phyloP scores from a whole-genome alignment of 768 basidiomycete species.

The Fomitopsis pulvina region DNA sequence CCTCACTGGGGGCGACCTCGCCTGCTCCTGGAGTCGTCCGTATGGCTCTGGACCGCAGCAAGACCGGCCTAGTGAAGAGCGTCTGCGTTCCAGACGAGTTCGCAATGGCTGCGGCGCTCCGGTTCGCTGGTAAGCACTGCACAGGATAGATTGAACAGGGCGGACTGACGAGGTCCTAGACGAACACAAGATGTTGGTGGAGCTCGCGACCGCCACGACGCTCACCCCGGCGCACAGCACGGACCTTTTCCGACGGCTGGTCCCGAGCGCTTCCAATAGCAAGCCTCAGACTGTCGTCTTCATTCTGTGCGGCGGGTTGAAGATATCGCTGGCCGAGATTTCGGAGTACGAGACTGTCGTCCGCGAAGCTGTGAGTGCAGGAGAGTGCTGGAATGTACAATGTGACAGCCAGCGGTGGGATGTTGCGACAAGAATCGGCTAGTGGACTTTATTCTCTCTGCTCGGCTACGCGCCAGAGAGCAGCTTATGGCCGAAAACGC shows the following conservation, averaged over 20 bases:
- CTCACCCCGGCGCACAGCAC: constrained; percentile 59
- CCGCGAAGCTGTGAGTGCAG: constrained; percentile 25
- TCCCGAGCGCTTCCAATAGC: constrained; percentile 29
- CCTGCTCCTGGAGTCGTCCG: constrained; percentile 55
- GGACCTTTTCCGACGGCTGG: constrained; percentile 44
- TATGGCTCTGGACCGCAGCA: constrained; percentile 50
- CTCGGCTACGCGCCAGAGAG: no score
- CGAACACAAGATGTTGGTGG: constrained; percentile 70
- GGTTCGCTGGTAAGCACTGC: constrained; percentile 48
- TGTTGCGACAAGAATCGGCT: neutral
- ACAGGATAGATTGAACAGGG: neutral
- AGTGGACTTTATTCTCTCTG: no score
- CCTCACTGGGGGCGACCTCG: constrained; percentile 66
- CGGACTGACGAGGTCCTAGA: constrained; percentile 32
- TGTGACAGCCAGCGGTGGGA: constrained; percentile 11
- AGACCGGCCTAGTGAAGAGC: constrained; percentile 46
- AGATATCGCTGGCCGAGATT: constrained; percentile 52
- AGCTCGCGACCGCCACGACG: constrained; percentile 69
- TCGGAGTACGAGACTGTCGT: constrained; percentile 38
- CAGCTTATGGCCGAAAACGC: no score
- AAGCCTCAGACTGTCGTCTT: constrained; percentile 44
- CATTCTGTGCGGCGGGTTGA: constrained; percentile 68
- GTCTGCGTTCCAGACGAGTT: constrained; percentile 63
- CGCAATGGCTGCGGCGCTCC: constrained; percentile 53
- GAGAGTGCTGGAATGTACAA: constrained; percentile 18